Conservation (phyloP, 1,284 basidiomycete genomes). For the Bjerkandera adusta region DNA sequence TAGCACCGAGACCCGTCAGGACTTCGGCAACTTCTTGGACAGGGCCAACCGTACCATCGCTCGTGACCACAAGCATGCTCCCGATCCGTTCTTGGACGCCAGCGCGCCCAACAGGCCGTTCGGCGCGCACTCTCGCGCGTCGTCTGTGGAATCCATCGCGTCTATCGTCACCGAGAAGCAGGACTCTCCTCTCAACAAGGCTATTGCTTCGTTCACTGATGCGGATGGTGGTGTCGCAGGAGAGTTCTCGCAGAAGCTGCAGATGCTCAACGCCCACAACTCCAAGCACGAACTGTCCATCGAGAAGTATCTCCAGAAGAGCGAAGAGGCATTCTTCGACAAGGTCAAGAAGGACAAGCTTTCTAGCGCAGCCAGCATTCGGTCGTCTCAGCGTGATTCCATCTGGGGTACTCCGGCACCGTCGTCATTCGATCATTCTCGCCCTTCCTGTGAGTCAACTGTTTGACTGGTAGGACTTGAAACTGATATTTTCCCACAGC, state of each 20-base stretch:
- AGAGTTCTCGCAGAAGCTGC: conserved; percentile 85
- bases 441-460: conserved; percentile 63
- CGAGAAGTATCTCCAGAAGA: conserved; percentile 86
- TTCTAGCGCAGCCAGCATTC: conserved; percentile 70
- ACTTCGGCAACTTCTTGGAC: conserved; percentile 79
- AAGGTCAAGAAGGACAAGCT: conserved; percentile 87
- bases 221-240: conserved; percentile 87
- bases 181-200: conserved; percentile 88
- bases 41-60: conserved; percentile 82
- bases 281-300: conserved; percentile 90
- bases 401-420: conserved; percentile 73
- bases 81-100: conserved; percentile 82
- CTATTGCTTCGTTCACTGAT: conserved; percentile 92
- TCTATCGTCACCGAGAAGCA: conserved; percentile 88
- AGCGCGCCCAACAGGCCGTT: conserved; percentile 69
- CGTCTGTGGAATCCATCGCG: conserved; percentile 85
- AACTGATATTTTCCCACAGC: conserved; percentile 36
- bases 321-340: conserved; percentile 90
- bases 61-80: conserved; percentile 68
- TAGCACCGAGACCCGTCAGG: conserved; percentile 37
- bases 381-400: conserved; percentile 81
- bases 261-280: conserved; percentile 77
- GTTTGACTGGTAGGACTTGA: not conserved
- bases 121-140: conserved; percentile 74
- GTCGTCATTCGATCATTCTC: conserved; percentile 66